phyloP scores from a whole-genome alignment of 768 basidiomycete genomes.

The Psilocybe azurescens region DNA sequence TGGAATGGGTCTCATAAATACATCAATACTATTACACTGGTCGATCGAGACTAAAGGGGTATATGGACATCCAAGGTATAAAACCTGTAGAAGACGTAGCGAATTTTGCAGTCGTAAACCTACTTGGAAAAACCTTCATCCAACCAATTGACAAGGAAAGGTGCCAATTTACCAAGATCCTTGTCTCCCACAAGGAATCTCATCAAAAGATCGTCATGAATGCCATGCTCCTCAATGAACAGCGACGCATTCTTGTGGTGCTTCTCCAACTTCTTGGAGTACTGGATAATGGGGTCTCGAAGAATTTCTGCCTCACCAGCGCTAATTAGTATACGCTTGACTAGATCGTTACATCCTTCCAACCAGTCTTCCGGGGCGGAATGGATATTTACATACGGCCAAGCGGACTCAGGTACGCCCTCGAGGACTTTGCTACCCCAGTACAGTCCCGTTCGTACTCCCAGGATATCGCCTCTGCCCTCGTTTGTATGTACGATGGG shows the following conservation, averaged over 20 bases:
- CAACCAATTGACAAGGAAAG: not conserved
- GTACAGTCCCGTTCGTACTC: not conserved
- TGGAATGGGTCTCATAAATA: no score
- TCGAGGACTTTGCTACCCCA: slow-evolving; percentile 7
- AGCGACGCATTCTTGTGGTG: slow-evolving; percentile 12
- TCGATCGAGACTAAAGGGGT: no score
- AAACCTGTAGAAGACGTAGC: no score
- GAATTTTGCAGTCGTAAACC: not conserved
- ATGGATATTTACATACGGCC: slow-evolving; percentile 20
- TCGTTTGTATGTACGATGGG: slow-evolving; percentile 7
- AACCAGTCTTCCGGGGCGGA: slow-evolving; percentile 32
- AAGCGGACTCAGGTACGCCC: not conserved
- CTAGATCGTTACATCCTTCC: slow-evolving; percentile 24
- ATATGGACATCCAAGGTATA: no score
- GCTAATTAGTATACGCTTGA: slow-evolving; percentile 30
- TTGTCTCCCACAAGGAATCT: slow-evolving; percentile 10
- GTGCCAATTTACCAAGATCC: not conserved
- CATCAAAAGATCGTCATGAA: slow-evolving; percentile 20
- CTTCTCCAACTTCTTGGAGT: slow-evolving; percentile 13
- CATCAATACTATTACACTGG: no score
- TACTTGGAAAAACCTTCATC: not conserved
- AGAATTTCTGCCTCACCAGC: slow-evolving; percentile 29
- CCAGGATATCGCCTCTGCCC: slow-evolving; percentile 7
- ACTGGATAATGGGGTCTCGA: slow-evolving; percentile 28
- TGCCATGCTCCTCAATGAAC: slow-evolving; percentile 16